A percentile compares a stretch with the other conserved stretches of the same genome.
phyloP scores from a whole-genome alignment of 495 filamentous ascomycete genomes.

The Penicillium maclennaniae region DNA sequence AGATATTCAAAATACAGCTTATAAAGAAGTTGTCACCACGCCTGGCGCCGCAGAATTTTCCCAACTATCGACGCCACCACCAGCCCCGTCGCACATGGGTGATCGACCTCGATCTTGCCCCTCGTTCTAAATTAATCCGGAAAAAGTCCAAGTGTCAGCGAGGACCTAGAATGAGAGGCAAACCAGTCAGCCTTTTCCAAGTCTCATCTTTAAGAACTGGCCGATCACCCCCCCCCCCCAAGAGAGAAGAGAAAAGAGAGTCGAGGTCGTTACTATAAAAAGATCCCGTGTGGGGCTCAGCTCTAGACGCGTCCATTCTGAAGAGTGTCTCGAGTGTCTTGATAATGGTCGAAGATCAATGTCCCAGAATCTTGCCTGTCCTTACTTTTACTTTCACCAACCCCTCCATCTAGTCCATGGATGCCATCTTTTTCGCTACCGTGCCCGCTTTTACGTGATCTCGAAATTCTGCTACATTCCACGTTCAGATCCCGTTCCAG shows the following conservation, averaged over 20 bases:
- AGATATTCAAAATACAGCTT: not conserved
- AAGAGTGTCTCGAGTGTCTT: no score
- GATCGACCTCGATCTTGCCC: constrained; percentile 12
- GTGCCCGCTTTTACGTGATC: no score
- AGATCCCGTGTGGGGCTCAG: not conserved
- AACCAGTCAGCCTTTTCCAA: not conserved
- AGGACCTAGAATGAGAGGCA: not conserved
- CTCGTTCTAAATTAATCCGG: constrained; percentile 16
- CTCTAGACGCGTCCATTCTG: no score
- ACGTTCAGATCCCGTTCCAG: not conserved
- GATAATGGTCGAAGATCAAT: no score
- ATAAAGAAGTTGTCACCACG: not conserved
- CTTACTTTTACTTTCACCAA: not conserved
- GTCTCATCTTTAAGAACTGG: not conserved
- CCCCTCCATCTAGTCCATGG: not conserved
- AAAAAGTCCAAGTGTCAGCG: not conserved
- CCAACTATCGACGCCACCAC: constrained; percentile 28
- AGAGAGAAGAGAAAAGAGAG: no score
- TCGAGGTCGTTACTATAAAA: not conserved
- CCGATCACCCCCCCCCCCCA: not conserved
- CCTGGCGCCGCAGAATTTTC: constrained; percentile 5
- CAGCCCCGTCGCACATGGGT: constrained; percentile 16
- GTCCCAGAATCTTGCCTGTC: not conserved
- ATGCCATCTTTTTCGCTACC: not conserved
- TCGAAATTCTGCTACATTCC: no score